phyloP scores from a whole-genome alignment of 2,329 filamentous ascomycete genomes.

The Trichoderma atroviride region DNA sequence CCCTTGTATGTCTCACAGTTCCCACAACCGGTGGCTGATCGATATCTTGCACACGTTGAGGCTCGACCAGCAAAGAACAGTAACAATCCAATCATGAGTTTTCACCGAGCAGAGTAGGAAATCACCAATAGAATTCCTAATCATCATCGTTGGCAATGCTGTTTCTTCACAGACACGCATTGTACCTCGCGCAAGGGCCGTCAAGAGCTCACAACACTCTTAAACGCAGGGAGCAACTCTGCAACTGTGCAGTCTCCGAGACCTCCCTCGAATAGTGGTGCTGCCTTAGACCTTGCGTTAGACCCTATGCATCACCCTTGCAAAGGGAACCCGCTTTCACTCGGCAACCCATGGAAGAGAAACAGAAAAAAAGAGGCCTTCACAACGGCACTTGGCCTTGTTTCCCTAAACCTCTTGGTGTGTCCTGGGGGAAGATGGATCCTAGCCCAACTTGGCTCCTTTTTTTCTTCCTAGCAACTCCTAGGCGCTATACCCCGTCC shows the following conservation, averaged over 20 bases:
- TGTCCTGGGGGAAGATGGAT: background rate
- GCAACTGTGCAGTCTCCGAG: slow-evolving; percentile 5
- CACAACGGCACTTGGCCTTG: background rate
- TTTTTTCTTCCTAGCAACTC: slow-evolving; percentile 1
- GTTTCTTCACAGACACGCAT: background rate
- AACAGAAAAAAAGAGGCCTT: background rate
- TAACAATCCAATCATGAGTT: background rate
- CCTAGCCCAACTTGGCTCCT: background rate
- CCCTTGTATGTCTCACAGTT: slow-evolving; percentile 15
- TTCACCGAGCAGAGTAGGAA: background rate
- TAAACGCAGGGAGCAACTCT: slow-evolving; percentile 16
- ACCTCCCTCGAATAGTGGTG: slow-evolving; percentile 2
- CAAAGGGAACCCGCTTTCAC: slow-evolving; percentile 12
- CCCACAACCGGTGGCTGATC: slow-evolving; percentile 18
- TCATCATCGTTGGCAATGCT: background rate
- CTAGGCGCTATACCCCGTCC: slow-evolving; percentile 8
- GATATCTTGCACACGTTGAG: background rate
- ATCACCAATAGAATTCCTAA: background rate
- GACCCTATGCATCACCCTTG: slow-evolving; percentile 10
- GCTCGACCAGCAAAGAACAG: background rate
- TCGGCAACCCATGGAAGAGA: background rate
- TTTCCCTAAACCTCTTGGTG: background rate
- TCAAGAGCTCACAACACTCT: background rate
- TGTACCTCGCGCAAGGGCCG: background rate
- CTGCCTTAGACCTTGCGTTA: background rate